These are phyloP conservation scores for Aethionema arabicum DNA, from an alignment of 345 rosid species.

Conservation along the genomic window DNA sequence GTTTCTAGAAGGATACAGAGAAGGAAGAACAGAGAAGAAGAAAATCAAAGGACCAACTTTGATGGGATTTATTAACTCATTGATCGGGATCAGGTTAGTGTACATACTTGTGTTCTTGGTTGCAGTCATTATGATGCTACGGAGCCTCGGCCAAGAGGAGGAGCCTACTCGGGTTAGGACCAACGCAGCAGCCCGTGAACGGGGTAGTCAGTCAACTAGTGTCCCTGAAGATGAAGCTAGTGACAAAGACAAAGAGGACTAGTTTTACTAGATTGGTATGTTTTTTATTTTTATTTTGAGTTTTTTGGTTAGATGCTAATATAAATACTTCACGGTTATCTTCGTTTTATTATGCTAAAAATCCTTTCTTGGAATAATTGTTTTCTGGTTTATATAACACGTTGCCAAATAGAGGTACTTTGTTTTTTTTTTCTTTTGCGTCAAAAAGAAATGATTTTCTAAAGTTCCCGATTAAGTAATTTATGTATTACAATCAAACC, in stretches of 20 bases:
- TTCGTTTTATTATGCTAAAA: not conserved
- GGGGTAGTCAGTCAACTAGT: slow-evolving; percentile 37
- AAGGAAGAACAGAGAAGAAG: slow-evolving; percentile 61
- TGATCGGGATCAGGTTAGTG: slow-evolving; percentile 56
- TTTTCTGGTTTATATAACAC: too few relatives aligned
- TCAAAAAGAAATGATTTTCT: too few relatives aligned
- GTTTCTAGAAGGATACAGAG: slow-evolving; percentile 78
- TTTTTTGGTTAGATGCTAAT: slow-evolving; percentile 11
- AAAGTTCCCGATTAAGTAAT: too few relatives aligned
- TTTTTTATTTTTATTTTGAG: slow-evolving; percentile 16
- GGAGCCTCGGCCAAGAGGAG: slow-evolving; percentile 46
- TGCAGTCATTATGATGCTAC: slow-evolving; percentile 58
- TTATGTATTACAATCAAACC: too few relatives aligned
- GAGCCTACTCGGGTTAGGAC: slow-evolving; percentile 59
- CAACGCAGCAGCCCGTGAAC: slow-evolving; percentile 13
- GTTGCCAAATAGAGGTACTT: too few relatives aligned
- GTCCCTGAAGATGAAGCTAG: slow-evolving; percentile 42
- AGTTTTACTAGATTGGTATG: slow-evolving; percentile 27
- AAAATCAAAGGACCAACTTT: slow-evolving; percentile 68
- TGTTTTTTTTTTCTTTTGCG: too few relatives aligned
- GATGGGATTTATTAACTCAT: slow-evolving; percentile 64
- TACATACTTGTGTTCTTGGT: slow-evolving; percentile 70
- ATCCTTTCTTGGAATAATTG: too few relatives aligned
- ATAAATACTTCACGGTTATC: slow-evolving; percentile 12
- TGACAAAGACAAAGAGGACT: slow-evolving; percentile 72